Evolutionary conservation across 1,284 basidiomycete genomes (phyloP).

Genomic region (Singerocomus rubriflavus): DNA sequence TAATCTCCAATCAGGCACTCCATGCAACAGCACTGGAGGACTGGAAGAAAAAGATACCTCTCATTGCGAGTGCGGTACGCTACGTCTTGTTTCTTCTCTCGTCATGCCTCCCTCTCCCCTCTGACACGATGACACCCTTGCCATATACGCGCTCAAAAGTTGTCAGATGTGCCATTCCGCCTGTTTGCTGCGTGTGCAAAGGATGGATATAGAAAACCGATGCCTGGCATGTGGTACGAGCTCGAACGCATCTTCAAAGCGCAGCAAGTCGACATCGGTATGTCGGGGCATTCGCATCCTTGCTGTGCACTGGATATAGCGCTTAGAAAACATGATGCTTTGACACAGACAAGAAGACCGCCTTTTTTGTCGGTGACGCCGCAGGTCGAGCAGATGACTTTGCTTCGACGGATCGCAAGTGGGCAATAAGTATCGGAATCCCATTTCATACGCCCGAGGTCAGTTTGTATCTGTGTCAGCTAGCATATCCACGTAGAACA

Average conservation of each 20-base stretch:
- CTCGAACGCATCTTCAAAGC: slow-evolving; percentile 59
- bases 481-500: background rate
- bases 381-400: slow-evolving; percentile 78
- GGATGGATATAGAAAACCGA: slow-evolving; percentile 85
- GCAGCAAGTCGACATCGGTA: slow-evolving; percentile 66
- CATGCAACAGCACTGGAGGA: slow-evolving; percentile 46
- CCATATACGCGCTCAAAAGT: background rate
- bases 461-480: slow-evolving; percentile 3
- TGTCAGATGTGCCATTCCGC: slow-evolving; percentile 74
- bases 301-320: too few relatives aligned
- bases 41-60: slow-evolving; percentile 76
- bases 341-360: slow-evolving; percentile 55
- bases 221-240: slow-evolving; percentile 83
- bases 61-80: slow-evolving; percentile 67
- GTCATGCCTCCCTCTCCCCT: background rate
- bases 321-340: background rate
- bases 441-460: slow-evolving; percentile 72
- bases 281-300: slow-evolving; percentile 11
- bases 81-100: background rate
- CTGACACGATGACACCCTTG: background rate
- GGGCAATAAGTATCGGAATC: slow-evolving; percentile 74
- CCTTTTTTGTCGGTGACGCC: slow-evolving; percentile 89
- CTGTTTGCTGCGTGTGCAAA: slow-evolving; percentile 75
- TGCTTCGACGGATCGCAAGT: slow-evolving; percentile 80
- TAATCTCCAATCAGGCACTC: slow-evolving; percentile 79